A percentile compares a stretch with the other conserved stretches of the same genome.
Conservation (phyloP, 2,329 filamentous ascomycete species). For the Pseudogymnoascus sp. region DNA sequence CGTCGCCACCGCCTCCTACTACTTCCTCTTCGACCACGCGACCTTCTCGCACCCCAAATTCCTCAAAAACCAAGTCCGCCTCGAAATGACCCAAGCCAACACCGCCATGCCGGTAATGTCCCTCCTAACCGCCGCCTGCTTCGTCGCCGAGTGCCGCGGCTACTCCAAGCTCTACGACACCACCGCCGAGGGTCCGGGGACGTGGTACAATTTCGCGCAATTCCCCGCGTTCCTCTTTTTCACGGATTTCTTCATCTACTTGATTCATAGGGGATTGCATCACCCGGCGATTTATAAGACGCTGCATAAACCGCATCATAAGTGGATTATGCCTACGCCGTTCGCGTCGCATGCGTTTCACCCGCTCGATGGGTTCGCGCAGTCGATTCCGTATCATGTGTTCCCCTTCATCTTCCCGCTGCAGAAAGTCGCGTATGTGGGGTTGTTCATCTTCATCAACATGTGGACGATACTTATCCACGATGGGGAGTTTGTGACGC, state of each 20-base stretch:
- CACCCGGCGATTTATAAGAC: slow-evolving; percentile 74
- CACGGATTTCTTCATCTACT: slow-evolving; percentile 86
- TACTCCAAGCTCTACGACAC: slow-evolving; percentile 81
- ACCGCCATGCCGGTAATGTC: slow-evolving; percentile 74
- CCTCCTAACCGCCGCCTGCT: slow-evolving; percentile 70
- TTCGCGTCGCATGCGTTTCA: slow-evolving; percentile 93
- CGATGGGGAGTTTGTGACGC: slow-evolving; percentile 88
- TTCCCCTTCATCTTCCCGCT: slow-evolving; percentile 91
- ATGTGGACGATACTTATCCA: slow-evolving; percentile 96
- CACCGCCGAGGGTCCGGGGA: slow-evolving; percentile 64
- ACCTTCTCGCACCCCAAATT: slow-evolving; percentile 88
- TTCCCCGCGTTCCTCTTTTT: slow-evolving; percentile 84
- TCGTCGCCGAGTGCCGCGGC: slow-evolving; percentile 75
- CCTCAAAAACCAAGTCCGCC: slow-evolving; percentile 81
- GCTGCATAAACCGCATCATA: slow-evolving; percentile 96
- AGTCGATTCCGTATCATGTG: slow-evolving; percentile 85
- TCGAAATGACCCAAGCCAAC: slow-evolving; percentile 78
- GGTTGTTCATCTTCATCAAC: slow-evolving; percentile 86
- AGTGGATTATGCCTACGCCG: slow-evolving; percentile 98
- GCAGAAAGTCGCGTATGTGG: slow-evolving; percentile 81
- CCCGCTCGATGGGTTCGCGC: slow-evolving; percentile 81
- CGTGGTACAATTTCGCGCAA: slow-evolving; percentile 71
- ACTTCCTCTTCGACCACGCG: slow-evolving; percentile 85
- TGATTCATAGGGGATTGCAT: slow-evolving; percentile 81
- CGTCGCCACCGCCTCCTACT: slow-evolving; percentile 74